Evolutionary conservation across 1,139 yeast species (phyloP).

Genomic region (Scheffersomyces quercinus): DNA sequence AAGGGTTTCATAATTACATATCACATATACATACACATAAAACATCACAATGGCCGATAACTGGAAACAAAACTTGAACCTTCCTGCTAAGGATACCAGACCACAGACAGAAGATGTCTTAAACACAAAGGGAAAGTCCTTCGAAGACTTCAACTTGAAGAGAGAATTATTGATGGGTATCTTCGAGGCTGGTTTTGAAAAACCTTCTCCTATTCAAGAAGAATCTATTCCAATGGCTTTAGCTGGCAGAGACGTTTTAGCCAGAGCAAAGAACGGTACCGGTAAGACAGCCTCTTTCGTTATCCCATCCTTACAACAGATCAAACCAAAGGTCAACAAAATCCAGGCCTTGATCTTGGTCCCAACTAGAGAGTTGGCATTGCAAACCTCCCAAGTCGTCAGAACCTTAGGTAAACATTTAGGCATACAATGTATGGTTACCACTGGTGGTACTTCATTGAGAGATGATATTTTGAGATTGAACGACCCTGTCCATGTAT

Average conservation of each 20-base stretch:
- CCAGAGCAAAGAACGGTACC: conserved; percentile 98
- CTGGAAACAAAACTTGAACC: conserved; percentile 76
- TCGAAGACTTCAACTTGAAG: conserved; percentile 89
- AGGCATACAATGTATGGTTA: conserved; percentile 93
- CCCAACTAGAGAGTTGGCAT: conserved; percentile 95
- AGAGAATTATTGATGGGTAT: conserved; percentile 97
- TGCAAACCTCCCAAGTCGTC: conserved; percentile 95
- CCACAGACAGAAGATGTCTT: conserved; percentile 97
- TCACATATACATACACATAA: neutral
- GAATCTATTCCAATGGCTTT: conserved; percentile 95
- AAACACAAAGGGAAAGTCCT: conserved; percentile 84
- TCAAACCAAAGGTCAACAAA: conserved; percentile 80
- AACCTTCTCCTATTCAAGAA: conserved; percentile 98
- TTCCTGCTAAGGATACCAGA: conserved; percentile 84
- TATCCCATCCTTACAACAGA: conserved; percentile 80
- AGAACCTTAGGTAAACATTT: conserved; percentile 95
- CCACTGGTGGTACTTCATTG: conserved; percentile 96
- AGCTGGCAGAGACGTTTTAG: conserved; percentile 93
- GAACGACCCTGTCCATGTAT: conserved; percentile 85
- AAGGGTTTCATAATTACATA: neutral
- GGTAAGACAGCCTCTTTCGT: conserved; percentile 98
- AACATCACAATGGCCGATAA: conserved; percentile 30
- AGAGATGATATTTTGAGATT: conserved; percentile 93
- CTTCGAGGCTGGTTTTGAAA: conserved; percentile 97
- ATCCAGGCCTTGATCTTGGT: conserved; percentile 88